Evolutionary conservation across 805 yeast species (phyloP), one percentile per base, ranked within the genome.

Genomic region (Wickerhamiella occidentalis): DNA sequence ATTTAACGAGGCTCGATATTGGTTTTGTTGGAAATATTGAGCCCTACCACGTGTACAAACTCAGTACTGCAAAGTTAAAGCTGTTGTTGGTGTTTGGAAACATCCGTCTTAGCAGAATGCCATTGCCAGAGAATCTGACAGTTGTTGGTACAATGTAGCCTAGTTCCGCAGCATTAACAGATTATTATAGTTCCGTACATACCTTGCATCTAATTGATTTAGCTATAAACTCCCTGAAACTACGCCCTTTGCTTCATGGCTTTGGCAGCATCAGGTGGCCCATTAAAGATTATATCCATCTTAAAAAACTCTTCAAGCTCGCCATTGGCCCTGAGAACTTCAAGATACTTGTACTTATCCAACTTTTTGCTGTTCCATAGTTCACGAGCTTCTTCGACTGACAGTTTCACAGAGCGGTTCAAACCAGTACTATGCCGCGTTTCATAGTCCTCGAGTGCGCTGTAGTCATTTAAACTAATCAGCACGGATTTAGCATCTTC

Each of bases 11-110:
- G 29, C 57, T 85, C 15, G 92, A 90, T 62, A 60, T 79, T 12
- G 94, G 96, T 0, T 90, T 90, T 64, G 84, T 86, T 2, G 69
- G 94, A 36, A 69, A 78, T 18, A 74, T 85, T 11, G 86, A 86
- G 60, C 85, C 90, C 63, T 73, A 71, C 17, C 73, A 78, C 0
- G 62, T 88, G n/a, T 75, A 74, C 22, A 58, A 73, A 25, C 56
- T 86, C 18, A 73, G 82, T 2, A 71, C 74, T 54, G 74, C 79
- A 0, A 75, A 75, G 43, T 64, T 90, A 50, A 71, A 73, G 42
- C 70, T 83, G 13, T 61, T 90, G 49, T 94, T 85, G 57, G 88
- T 85, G 13, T 86, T 80, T 62, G 96, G 96, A 3, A 62, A 59
- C 26, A 59, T 61, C 11, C 49, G 58, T 8, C 59, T 62, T 15